A percentile compares a stretch with the other conserved stretches of the same genome.
phyloP scores from a whole-genome alignment of 495 filamentous ascomycete genomes.

The Sordaria brevicollis region DNA sequence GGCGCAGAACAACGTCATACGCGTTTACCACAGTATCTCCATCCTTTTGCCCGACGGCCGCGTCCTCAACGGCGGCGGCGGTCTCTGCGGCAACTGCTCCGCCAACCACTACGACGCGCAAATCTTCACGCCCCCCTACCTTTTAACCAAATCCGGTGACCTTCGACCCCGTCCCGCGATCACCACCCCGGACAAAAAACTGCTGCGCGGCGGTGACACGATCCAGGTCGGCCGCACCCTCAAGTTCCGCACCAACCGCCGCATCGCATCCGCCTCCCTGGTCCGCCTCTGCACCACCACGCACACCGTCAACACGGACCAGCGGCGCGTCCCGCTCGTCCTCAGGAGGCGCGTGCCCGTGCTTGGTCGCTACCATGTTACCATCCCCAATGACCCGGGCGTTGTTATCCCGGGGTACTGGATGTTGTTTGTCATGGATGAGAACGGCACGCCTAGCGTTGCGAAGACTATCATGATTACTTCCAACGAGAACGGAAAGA shows the following conservation, averaged over 20 bases:
- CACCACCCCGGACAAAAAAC: not conserved
- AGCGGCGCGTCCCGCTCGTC: not conserved
- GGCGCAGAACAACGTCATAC: slow-evolving; percentile 30
- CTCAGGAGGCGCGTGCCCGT: not conserved
- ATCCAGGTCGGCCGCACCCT: not conserved
- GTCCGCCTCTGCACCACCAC: not conserved
- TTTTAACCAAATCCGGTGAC: slow-evolving; percentile 22
- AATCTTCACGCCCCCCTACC: slow-evolving; percentile 47
- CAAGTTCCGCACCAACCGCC: not conserved
- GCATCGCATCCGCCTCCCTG: not conserved
- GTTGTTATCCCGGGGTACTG: slow-evolving; percentile 46
- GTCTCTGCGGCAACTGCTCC: slow-evolving; percentile 39
- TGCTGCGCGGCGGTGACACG: not conserved
- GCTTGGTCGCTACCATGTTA: not conserved
- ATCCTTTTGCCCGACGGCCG: slow-evolving; percentile 47
- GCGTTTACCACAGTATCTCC: slow-evolving; percentile 48
- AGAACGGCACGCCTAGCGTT: slow-evolving; percentile 39
- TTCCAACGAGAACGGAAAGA: not conserved
- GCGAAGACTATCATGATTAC: slow-evolving; percentile 12
- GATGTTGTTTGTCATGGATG: slow-evolving; percentile 44
- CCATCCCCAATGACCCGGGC: slow-evolving; percentile 38
- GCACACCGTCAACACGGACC: not conserved
- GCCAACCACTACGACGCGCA: slow-evolving; percentile 50
- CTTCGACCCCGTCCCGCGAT: not conserved
- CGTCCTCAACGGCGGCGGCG: slow-evolving; percentile 45